phyloP scores from a whole-genome alignment of 1,284 basidiomycete genomes.

The Ustilago loliicola region DNA sequence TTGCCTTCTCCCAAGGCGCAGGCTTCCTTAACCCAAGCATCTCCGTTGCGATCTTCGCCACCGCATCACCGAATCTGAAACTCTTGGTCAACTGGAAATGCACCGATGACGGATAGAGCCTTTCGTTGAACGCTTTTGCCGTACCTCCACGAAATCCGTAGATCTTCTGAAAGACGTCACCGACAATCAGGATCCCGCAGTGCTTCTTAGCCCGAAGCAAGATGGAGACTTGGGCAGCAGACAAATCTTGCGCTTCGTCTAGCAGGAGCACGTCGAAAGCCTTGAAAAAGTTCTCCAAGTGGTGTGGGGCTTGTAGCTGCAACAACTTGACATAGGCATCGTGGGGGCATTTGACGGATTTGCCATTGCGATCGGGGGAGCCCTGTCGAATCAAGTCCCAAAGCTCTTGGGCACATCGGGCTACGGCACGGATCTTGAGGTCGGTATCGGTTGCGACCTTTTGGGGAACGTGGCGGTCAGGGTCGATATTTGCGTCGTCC shows the following conservation, averaged over 20 bases:
- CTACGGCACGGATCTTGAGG: slow-evolving; percentile 46
- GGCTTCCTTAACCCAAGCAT: slow-evolving; percentile 58
- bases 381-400: slow-evolving; percentile 58
- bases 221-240: slow-evolving; percentile 61
- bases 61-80: slow-evolving; percentile 62
- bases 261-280: slow-evolving; percentile 60
- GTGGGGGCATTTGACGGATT: slow-evolving; percentile 59
- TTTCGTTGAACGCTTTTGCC: slow-evolving; percentile 61
- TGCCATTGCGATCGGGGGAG: slow-evolving; percentile 33
- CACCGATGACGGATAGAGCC: slow-evolving; percentile 53
- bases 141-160: slow-evolving; percentile 66
- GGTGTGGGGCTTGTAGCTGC: slow-evolving; percentile 54
- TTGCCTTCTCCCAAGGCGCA: slow-evolving; percentile 49
- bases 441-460: slow-evolving; percentile 56
- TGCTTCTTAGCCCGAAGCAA: slow-evolving; percentile 55
- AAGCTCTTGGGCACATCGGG: slow-evolving; percentile 46
- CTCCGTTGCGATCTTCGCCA: slow-evolving; percentile 57
- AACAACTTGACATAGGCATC: slow-evolving; percentile 67
- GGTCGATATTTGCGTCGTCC: slow-evolving; percentile 44
- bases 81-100: slow-evolving; percentile 62
- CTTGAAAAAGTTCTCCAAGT: slow-evolving; percentile 50
- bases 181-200: slow-evolving; percentile 64
- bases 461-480: slow-evolving; percentile 55
- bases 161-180: slow-evolving; percentile 66
- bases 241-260: slow-evolving; percentile 67